Evolutionary conservation across 2,329 filamentous ascomycete genomes (phyloP), one percentile per base, ranked within the genome.

Genomic region (Rhynchosporium agropyri): DNA sequence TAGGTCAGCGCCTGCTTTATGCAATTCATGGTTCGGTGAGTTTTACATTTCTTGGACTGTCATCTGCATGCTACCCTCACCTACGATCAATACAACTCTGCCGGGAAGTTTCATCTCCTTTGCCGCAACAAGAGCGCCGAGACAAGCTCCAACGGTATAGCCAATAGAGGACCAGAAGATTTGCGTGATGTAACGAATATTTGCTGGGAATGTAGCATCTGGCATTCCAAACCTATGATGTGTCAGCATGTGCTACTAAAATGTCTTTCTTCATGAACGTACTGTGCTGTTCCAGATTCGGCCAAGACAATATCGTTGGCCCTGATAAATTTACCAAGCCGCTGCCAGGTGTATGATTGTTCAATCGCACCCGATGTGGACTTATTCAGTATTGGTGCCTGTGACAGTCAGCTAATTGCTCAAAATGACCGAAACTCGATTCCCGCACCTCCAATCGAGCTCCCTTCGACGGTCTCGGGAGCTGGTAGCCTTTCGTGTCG

Each of bases 31-130:
- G 3, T 9, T 9, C 4, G 15, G 12, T 3, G 20, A 33, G 15
- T 42, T 46, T 51, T 45, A 60, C 57, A 90, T 76, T 66, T 89
- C 86, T 71, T 90, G 87, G 0, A 81, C 85, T 0, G 86, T 89
- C 76, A 89, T 83, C 66, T 88, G 83, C 63, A 89, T 81, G 65
- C 84, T 86, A 3, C 86, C 87, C 58, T 88, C 86, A 4, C 85
- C 86, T 40, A 86, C 86, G 64, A 86, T 79, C 1, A 88, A 74
- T 9, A 87, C 78, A 0, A 84, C 83, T 60, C 83, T 76, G n/a
- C 73, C 77, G 5, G 73, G 71, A 20, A 68, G 65, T 13, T 74
- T 72, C 31, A 67, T 31, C 61, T 86, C 83, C 26, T 74, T 73
- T 3, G 81, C 78, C 0, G 87, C 87, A 0, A 86, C 74, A 0